These are phyloP conservation scores for Antarctomyces pellizariae DNA, from an alignment of 495 filamentous ascomycete genomes.

Conservation along the genomic window DNA sequence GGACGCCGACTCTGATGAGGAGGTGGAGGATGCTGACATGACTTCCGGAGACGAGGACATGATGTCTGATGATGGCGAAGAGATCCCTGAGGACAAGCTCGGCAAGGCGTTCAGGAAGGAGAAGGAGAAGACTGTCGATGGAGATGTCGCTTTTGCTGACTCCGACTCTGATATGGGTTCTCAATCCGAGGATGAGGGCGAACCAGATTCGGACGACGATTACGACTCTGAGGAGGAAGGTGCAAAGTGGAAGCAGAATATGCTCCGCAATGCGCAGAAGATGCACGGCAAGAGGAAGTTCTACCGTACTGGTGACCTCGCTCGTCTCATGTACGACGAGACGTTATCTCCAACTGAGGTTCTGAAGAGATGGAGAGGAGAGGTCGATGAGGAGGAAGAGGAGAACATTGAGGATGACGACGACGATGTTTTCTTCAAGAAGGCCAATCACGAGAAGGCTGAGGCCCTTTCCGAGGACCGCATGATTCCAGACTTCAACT, in stretches of 20 bases:
- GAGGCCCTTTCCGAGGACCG: constrained; percentile 48
- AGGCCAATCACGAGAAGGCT: constrained; percentile 35
- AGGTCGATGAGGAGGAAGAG: constrained; percentile 22
- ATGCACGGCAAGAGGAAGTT: constrained; percentile 42
- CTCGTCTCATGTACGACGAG: constrained; percentile 72
- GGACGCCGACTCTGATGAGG: constrained; percentile 30
- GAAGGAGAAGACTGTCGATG: constrained; percentile 18
- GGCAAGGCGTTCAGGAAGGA: constrained; percentile 29
- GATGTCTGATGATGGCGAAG: constrained; percentile 27
- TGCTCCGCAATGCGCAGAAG: constrained; percentile 48
- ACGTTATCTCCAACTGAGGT: constrained; percentile 52
- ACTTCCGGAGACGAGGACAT: constrained; percentile 36
- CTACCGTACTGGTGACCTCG: constrained; percentile 58
- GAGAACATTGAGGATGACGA: constrained; percentile 35
- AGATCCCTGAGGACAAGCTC: constrained; percentile 29
- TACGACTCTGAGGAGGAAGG: constrained; percentile 41
- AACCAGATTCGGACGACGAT: constrained; percentile 26
- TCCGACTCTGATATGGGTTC: constrained; percentile 92
- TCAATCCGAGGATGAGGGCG: constrained; percentile 43
- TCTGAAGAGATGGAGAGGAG: constrained; percentile 55
- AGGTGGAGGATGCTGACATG: constrained; percentile 33
- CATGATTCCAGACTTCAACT: constrained; percentile 53
- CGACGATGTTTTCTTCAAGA: constrained; percentile 69
- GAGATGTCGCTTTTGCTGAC: constrained; percentile 71
- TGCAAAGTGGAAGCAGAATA: constrained; percentile 68